Conservation (phyloP, 305 asterid genomes). For the Fraxinus albicans region DNA sequence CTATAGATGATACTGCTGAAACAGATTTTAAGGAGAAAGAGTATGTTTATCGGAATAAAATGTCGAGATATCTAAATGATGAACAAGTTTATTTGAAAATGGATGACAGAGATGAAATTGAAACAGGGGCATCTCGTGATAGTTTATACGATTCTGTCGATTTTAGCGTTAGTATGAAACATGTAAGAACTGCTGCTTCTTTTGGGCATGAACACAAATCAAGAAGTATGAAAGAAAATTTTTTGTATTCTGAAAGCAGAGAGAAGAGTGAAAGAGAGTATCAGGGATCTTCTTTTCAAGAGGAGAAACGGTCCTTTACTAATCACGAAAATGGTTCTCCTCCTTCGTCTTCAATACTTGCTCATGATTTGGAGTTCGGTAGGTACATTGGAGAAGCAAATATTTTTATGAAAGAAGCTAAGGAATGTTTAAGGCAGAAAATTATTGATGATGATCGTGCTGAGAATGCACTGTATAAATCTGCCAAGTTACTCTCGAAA, state of each 20-base stretch:
- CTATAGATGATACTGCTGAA: slow-evolving; percentile 35
- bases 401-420: slow-evolving; percentile 35
- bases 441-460: slow-evolving; percentile 26
- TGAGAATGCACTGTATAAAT: slow-evolving; percentile 38
- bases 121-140: slow-evolving; percentile 42
- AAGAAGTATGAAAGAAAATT: slow-evolving; percentile 26
- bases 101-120: slow-evolving; percentile 46
- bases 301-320: slow-evolving; percentile 20
- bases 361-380: slow-evolving; percentile 40
- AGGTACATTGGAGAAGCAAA: slow-evolving; percentile 41
- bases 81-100: slow-evolving; percentile 38
- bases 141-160: slow-evolving; percentile 50
- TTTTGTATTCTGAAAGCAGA: slow-evolving; percentile 30
- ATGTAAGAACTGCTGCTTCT: slow-evolving; percentile 35
- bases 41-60: slow-evolving; percentile 43
- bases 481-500: slow-evolving; percentile 60
- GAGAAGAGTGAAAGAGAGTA: slow-evolving; percentile 41
- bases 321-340: slow-evolving; percentile 18
- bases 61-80: slow-evolving; percentile 35
- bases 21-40: slow-evolving; percentile 37
- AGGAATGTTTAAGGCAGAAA: slow-evolving; percentile 30
- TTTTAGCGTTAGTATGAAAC: slow-evolving; percentile 52
- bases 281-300: slow-evolving; percentile 31
- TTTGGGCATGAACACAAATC: slow-evolving; percentile 35
- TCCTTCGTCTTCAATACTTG: slow-evolving; percentile 21